phyloP scores from a whole-genome alignment of 768 basidiomycete genomes.

The Kwoniella newhampshirensis region DNA sequence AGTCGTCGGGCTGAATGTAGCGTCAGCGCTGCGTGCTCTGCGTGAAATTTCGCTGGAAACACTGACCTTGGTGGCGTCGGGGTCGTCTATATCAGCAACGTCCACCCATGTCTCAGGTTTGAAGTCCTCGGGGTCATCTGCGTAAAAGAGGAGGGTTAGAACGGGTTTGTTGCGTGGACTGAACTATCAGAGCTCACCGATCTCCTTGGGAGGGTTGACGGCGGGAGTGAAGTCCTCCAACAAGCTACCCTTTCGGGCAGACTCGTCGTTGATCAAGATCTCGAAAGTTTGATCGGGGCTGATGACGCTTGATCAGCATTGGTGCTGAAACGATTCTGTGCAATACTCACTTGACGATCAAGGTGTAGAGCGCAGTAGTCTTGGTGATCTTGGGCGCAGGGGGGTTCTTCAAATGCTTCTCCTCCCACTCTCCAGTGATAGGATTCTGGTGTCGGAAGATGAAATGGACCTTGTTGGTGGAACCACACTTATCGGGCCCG shows the following conservation, averaged over 20 bases:
- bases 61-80: conserved; percentile 74
- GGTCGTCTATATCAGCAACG: conserved; percentile 76
- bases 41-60: neutral
- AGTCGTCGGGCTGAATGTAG: conserved; percentile 81
- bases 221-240: conserved; percentile 91
- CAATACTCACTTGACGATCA: conserved; percentile 75
- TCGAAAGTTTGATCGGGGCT: conserved; percentile 89
- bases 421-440: conserved; percentile 85
- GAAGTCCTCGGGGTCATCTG: conserved; percentile 79
- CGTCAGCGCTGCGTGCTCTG: neutral
- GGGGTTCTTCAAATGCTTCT: conserved; percentile 86
- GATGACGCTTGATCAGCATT: neutral
- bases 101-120: conserved; percentile 97
- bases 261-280: conserved; percentile 83
- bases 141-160: neutral
- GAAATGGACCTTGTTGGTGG: conserved; percentile 72
- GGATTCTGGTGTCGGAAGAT: conserved; percentile 99
- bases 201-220: conserved; percentile 89
- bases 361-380: conserved; percentile 89
- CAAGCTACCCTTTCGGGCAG: conserved; percentile 73
- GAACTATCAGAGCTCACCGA: conserved; percentile 53
- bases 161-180: neutral
- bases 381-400: conserved; percentile 86
- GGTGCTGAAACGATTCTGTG: neutral
- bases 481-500: conserved; percentile 72